Base-by-base conservation (phyloP, 805 yeast genomes). In the Zygosaccharomyces siamensis region DNA sequence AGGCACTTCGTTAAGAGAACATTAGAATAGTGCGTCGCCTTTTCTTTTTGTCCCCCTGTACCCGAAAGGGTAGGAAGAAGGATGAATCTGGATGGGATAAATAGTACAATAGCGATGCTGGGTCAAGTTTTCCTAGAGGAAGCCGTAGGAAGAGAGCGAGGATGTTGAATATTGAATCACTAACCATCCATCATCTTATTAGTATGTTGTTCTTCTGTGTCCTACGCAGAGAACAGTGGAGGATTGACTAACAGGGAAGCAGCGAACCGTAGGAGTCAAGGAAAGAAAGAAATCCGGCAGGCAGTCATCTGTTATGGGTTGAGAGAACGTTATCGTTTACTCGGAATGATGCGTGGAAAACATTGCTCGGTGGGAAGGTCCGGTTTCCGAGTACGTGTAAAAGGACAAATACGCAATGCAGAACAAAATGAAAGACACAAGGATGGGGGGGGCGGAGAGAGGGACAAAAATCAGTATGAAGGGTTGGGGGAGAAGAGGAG, bases 21-120 rank as follows among this genome's bases (percentile, higher is more conserved):
- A 33, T 33, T 16, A 10, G 37, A 33, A 33, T 16, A 6, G 16
- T 33, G 37, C 21, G 16, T 18, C 21, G 20, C 24, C 35, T 18
- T 41, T 41, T 30, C 36, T 41, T 41, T 41, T 41, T 41, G 26
- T 30, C 44, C 26, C 44, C 44, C 44, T 41, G 44, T 24, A 33
- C 44, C 44, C 28, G 16, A 18, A 33, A 33, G 18, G 37, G 21
- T 18, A 33, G 37, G 37, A 7, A 26, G 37, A 33, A 14, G 37
- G 37, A 33, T n/a, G 8, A 31, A 33, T 26, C 28, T 26, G 37
- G 20, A 33, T 16, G 8, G 37, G 37, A 33, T 14, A 33, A 33
- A 33, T 33, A 33, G 16, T 14, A 33, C 37, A 33, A 33, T 33
- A 16, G 37, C 16, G 37, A 20, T 33, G 37, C 37, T 33, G 37